Evolutionary conservation across 2,329 filamentous ascomycete genomes (phyloP), one percentile per base, ranked within the genome.

Genomic region (Aspergillus sp.): DNA sequence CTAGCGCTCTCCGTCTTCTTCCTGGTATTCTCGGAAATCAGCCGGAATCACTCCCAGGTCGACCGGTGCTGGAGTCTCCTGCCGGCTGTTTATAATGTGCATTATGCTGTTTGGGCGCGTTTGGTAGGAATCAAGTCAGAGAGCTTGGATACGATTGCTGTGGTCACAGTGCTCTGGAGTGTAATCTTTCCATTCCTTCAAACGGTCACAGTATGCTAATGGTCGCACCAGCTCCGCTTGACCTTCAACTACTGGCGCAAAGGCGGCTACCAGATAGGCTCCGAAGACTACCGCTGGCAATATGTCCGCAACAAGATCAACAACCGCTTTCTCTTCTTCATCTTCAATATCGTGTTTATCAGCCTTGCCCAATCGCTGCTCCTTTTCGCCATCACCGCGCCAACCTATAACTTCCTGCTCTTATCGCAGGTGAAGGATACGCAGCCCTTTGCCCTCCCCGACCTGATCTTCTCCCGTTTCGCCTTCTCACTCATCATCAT

Each of bases 161-260:
- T 82, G 1, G 82, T 88, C 57, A 85, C 82, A 43, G 68, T 78
- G 1, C 57, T 90, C 6, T 98, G 93, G 93, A 87, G 85, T 67
- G 86, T 89, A 72, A 68, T 84, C 62, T 2, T 27, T 4, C 30
- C 7, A 34, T 4, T 19, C 0, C 6, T 42, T 42, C 19, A 19
- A 19, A 19, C 19, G 19, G 19, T 32, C 27, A 42, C 40, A 28
- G 34, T 7, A n/a, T 39, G 26, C 38, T 49, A 44, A 26, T 63
- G 41, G 67, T 50, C 29, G 29, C 41, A 42, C 19, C 55, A 89
- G 86, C 64, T 72, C 48, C 85, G 93, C 7, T 73, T 98, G 68
- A 97, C 91, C 2, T 97, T 80, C 75, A 98, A 98, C 70, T 98
- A 96, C 72, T 95, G 86, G 83, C 85, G 93, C 48, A 94, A 88